Evolutionary conservation across 352 stramenopile genomes (phyloP), one percentile per base, ranked within the genome.

Genomic region (Globisporangium ultimum): DNA sequence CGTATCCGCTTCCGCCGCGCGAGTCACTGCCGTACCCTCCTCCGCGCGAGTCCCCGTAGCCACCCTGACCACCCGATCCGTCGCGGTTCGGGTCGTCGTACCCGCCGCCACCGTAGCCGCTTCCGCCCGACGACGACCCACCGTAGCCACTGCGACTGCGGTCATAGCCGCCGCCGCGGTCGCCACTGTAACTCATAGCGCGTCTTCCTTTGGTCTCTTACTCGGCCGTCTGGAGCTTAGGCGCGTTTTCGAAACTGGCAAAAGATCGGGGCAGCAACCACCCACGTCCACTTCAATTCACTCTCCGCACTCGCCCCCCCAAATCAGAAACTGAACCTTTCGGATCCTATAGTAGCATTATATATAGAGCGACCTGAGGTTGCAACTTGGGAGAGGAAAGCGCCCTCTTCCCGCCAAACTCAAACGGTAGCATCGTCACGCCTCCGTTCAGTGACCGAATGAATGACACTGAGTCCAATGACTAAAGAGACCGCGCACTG

Each of bases 141-240:
- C 74, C 69, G 49, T 80, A 76, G 6, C 69, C 62, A 9, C 58
- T 51, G 34, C 55, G 22, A 14, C 58, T 52, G 21, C 63, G 63
- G 38, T 70, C 67, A 38, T 58, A 62, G 36, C 15, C 64, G 28
- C 67, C 54, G 48, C 67, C 60, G 36, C 70, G 59, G n/a, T 68
- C 70, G 50, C 55, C 61, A 28, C 60, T 60, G 57, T 84, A 85
- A 46, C 78, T 88, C 78, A 88, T 88, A 53, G 47, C 13, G 20
- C 20, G 11, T 52, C n/a, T 28, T 22, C 20, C 47, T 15, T 52
- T 34, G 40, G 13, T 45, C n/a, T 52, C 28, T 36, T 36, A 36
- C 28, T 36, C 28, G 4, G 28, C 7, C 8, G 28, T 11, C 28
- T 36, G 28, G 28, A 5, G 28, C 5, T 52, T 34, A 15, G 13